A percentile compares a stretch with the other conserved stretches of the same genome.
Evolutionary conservation across 2,329 filamentous ascomycete genomes (phyloP).

Genomic region (Teratosphaeriaceae sp.): DNA sequence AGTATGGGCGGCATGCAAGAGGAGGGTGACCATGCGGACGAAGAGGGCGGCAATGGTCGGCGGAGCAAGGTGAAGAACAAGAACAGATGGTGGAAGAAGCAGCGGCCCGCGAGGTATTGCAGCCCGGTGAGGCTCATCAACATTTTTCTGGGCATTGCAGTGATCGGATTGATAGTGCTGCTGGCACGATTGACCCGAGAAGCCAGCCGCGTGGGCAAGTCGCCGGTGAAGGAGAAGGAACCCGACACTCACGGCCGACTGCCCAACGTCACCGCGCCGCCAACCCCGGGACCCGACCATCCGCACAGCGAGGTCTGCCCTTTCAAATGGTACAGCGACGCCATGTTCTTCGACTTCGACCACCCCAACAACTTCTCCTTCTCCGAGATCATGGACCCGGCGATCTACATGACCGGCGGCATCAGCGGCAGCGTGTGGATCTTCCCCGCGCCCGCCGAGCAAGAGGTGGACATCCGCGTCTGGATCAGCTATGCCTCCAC

Average conservation of each 20-base stretch:
- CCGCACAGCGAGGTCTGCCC: slow-evolving; percentile 6
- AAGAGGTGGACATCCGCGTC: slow-evolving; percentile 30
- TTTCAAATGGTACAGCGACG: slow-evolving; percentile 11
- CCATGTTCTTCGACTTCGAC: slow-evolving; percentile 10
- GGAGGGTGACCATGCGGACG: not conserved
- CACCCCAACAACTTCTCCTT: slow-evolving; percentile 18
- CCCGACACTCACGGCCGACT: not conserved
- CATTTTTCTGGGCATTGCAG: not conserved
- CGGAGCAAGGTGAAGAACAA: not conserved
- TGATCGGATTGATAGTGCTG: not conserved
- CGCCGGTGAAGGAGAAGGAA: not conserved
- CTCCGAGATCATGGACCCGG: slow-evolving; percentile 21
- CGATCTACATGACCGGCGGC: slow-evolving; percentile 13
- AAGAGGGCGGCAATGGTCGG: not conserved
- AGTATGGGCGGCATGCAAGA: slow-evolving; percentile 2
- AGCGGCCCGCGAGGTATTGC: not conserved
- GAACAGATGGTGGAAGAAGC: too few relatives aligned
- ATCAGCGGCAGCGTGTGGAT: slow-evolving; percentile 35
- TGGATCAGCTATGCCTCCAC: slow-evolving; percentile 34
- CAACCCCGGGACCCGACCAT: not conserved
- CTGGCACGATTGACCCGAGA: not conserved
- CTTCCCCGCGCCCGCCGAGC: slow-evolving; percentile 27
- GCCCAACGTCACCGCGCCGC: not conserved
- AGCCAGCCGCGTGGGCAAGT: not conserved
- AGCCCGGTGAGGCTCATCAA: not conserved